Base-by-base conservation (phyloP, 768 basidiomycete genomes). In the Lentinula guzmanii region DNA sequence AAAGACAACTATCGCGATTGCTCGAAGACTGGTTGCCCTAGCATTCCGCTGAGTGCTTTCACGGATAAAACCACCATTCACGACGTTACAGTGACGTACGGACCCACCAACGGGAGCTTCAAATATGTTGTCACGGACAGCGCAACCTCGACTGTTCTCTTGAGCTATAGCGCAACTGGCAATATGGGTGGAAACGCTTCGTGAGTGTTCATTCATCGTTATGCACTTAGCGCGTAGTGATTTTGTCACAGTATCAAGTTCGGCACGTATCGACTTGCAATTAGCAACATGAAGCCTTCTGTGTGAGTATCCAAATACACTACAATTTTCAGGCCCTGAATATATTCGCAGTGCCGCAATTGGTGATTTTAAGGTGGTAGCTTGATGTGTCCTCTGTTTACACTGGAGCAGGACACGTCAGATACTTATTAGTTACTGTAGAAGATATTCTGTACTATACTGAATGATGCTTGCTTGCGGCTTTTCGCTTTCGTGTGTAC, bases 31-130 rank as follows among this genome's bases (percentile, higher is more conserved):
- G 59, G 54, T 10, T 61, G 60, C 18, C 63, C 63, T 16, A 61
- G 35, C 34, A 63, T 63, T 5, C 41, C 60, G 2, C 53, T 63
- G 21, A 42, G 9, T 7, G 46, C 34, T 24, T 61, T 63, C 48
- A 63, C 63, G 13, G 60, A 61, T 11, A 61, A 51, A 48, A 63
- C 60, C 42, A 63, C 63, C 9, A 52, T 21, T 4, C 59, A 63
- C 24, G 35, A 33, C 9, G 50, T 63, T 37, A 56, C 34, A 35
- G 55, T 63, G 21, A 61, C 28, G 6, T 63, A 34, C 10, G 52
- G 52, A 0, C 11, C 51, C 1, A 52, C 31, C 18, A 53, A 21
- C 28, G 52, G 52, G 15, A 34, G 1, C 0, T 33, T 53, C 52
- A 34, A 53, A 39, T 53, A 53, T 35, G 33, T 53, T 3, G 16